Evolutionary conservation across 306 rosid genomes (phyloP), one percentile per base, ranked within the genome.

Genomic region (Luffa aegyptiaca): DNA sequence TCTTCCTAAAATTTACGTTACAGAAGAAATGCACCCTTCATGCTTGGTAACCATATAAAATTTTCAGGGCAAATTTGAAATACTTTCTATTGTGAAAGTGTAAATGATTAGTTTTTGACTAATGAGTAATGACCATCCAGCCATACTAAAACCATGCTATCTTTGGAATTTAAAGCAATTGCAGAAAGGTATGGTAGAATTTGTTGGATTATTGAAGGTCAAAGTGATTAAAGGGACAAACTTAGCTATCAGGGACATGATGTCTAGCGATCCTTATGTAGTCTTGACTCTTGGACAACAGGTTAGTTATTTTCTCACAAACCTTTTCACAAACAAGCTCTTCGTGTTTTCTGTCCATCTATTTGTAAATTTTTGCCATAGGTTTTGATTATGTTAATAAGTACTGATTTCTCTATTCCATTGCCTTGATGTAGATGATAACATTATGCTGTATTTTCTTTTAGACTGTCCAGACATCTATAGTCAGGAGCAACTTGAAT

Each of bases 261-360:
- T 87, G 96, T 45, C 99, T 68, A 96, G 99, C 72, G 99, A 96
- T 85, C 99, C 99, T 31, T 96, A 96, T 82, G 98, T 96, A 75
- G 57, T 96, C 86, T 87, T 96, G 85, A 90, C 58, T 84, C 96
- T 96, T 72, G 99, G 98, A 70, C 78, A 84, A 41, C 98, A 96
- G 99, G 99, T 93, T 81, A 76, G 88, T 83, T 68, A 71, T 75
- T 79, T 35, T 26, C 80, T 44, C 78, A 3, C 11, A 2, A 77
- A 18, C 55, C 3, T 20, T 55, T 36, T 31, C 33, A 31, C 37
- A 1, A 33, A 77, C 56, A 20, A 31, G 75, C 52, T 69, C 52
- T 41, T 42, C 26, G 33, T 68, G 52, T 2, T 12, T 20, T 11
- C 1, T 68, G 37, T 21, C 17, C 68, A 70, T 45, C 56, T 70